A percentile compares a stretch with the other conserved stretches of the same genome.
phyloP scores from a whole-genome alignment of 108 stramenopile genomes.

The Thalassiosira profunda region DNA sequence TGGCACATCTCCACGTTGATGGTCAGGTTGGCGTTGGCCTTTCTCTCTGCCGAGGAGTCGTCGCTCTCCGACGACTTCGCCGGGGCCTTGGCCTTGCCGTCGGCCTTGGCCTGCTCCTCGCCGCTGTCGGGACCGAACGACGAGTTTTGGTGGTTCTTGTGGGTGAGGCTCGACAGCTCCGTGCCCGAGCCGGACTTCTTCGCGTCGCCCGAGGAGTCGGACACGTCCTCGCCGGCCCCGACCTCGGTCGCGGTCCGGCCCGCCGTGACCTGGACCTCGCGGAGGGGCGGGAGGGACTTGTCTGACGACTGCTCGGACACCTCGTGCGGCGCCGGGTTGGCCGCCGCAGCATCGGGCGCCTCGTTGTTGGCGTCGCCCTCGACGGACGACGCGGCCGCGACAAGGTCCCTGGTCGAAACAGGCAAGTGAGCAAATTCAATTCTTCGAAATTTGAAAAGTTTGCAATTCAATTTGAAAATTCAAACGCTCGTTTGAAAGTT shows the following conservation, averaged over 20 bases:
- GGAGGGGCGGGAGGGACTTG: constrained; percentile 3
- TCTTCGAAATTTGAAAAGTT: too few relatives aligned
- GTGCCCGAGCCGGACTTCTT: constrained; percentile 10
- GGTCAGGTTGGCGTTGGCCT: constrained; percentile 53
- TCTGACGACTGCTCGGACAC: neutral
- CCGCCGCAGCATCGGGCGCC: neutral
- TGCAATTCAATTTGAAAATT: too few relatives aligned
- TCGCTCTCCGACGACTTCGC: constrained; percentile 48
- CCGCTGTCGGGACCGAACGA: constrained; percentile 14
- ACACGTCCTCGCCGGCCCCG: constrained; percentile 32
- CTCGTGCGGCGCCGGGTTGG: neutral
- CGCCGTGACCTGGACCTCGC: constrained; percentile 28
- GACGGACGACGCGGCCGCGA: neutral
- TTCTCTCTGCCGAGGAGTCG: constrained; percentile 53
- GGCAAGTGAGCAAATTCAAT: too few relatives aligned
- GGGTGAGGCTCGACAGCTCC: constrained; percentile 16
- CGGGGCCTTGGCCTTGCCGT: constrained; percentile 12
- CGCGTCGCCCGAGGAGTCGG: constrained; percentile 11
- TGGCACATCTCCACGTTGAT: constrained; percentile 69
- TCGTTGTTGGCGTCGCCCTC: neutral
- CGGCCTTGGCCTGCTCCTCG: constrained; percentile 11
- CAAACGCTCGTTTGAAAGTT: too few relatives aligned
- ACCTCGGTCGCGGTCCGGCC: constrained; percentile 6
- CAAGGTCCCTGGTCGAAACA: neutral
- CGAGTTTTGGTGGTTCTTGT: constrained; percentile 26